phyloP scores from a whole-genome alignment of 768 basidiomycete species.

The Asterophora lycoperdoides region DNA sequence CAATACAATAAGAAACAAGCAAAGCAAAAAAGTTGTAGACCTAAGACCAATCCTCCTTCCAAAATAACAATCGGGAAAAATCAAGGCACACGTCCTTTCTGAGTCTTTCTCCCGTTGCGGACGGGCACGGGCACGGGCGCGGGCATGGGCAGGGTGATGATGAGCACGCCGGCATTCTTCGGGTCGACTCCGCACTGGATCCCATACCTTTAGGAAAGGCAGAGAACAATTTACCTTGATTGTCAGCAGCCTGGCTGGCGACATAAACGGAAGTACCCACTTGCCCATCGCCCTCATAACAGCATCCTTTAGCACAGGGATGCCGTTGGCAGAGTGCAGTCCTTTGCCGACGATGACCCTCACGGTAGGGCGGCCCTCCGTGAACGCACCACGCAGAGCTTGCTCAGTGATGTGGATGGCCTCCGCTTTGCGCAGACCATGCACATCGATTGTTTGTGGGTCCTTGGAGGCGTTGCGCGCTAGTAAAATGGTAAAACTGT shows the following conservation, averaged over 20 bases:
- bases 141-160: slow-evolving; percentile 34
- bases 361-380: slow-evolving; percentile 29
- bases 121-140: not conserved
- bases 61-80: not conserved
- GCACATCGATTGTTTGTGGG: slow-evolving; percentile 41
- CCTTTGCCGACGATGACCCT: slow-evolving; percentile 70
- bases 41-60: not conserved
- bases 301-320: slow-evolving; percentile 78
- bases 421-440: slow-evolving; percentile 44
- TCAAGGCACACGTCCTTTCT: too few species aligned
- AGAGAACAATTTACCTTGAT: slow-evolving; percentile 23
- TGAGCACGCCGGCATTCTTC: slow-evolving; percentile 69
- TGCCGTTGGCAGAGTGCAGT: slow-evolving; percentile 64
- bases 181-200: slow-evolving; percentile 71
- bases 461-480: slow-evolving; percentile 36
- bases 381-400: slow-evolving; percentile 36
- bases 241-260: too few species aligned
- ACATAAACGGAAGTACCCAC: slow-evolving; percentile 29
- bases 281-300: slow-evolving; percentile 72
- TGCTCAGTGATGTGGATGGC: slow-evolving; percentile 42
- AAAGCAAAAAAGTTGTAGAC: not conserved
- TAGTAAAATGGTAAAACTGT: slow-evolving; percentile 18
- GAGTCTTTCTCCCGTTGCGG: too few species aligned
- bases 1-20: not conserved
- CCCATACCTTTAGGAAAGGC: slow-evolving; percentile 42